Evolutionary conservation across 1,284 basidiomycete genomes (phyloP).

Genomic region (Rhodotorula sp.): DNA sequence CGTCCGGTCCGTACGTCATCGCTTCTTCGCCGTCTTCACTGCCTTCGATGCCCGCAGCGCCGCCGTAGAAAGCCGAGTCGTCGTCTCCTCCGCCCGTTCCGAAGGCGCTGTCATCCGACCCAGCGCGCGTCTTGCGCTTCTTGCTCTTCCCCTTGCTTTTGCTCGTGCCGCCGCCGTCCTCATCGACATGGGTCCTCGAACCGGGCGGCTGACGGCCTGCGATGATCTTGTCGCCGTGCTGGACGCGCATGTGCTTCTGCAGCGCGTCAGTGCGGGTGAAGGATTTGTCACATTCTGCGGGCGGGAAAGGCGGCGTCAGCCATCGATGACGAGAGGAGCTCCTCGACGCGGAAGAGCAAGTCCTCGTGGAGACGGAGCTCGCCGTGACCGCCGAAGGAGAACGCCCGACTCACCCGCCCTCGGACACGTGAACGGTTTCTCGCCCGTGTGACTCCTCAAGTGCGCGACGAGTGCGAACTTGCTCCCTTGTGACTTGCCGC

Average conservation of each 20-base stretch:
- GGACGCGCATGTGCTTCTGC: constrained; percentile 83
- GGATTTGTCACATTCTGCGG: constrained; percentile 81
- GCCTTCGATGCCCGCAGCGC: constrained; percentile 41
- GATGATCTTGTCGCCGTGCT: constrained; percentile 57
- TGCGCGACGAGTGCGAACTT: constrained; percentile 84
- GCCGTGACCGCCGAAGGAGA: not conserved
- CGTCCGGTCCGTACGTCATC: constrained; percentile 8
- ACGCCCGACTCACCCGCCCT: constrained; percentile 61
- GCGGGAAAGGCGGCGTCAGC: not conserved
- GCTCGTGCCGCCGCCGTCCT: not conserved
- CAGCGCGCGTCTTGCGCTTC: constrained; percentile 1
- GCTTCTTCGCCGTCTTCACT: constrained; percentile 34
- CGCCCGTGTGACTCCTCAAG: constrained; percentile 83
- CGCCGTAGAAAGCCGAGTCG: not conserved
- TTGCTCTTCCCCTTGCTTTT: constrained; percentile 19
- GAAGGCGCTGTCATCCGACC: constrained; percentile 14
- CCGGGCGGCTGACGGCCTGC: constrained; percentile 20
- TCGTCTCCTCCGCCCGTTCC: constrained; percentile 13
- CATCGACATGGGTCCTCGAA: not conserved
- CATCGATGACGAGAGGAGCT: not conserved
- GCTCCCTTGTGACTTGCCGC: constrained; percentile 76
- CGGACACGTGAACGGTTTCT: constrained; percentile 84
- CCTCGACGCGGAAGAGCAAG: not conserved
- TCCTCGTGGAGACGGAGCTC: not conserved
- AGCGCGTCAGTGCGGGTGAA: constrained; percentile 89